Evolutionary conservation across 768 basidiomycete species (phyloP).

Genomic region (Kondoa subrosea): DNA sequence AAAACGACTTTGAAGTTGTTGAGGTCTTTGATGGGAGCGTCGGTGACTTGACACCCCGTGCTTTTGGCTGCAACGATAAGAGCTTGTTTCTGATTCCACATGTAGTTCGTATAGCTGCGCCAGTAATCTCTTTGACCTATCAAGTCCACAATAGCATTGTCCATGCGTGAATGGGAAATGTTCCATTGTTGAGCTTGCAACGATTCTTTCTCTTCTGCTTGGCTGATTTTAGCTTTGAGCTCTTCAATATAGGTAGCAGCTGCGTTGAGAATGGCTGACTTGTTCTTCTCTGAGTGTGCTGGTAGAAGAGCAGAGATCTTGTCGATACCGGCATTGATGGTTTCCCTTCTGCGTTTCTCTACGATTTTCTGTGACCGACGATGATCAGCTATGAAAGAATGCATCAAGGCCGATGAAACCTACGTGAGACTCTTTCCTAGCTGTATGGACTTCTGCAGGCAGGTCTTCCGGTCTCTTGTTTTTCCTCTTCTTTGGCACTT

Average conservation of each 20-base stretch:
- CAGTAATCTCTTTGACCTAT: neutral
- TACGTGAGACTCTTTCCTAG: neutral
- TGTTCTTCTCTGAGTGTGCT: slow-evolving; percentile 31
- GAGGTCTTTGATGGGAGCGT: neutral
- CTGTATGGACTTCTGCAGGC: no score
- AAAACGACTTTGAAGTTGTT: neutral
- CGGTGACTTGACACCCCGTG: neutral
- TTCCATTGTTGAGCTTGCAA: neutral
- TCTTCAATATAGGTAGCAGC: slow-evolving; percentile 85
- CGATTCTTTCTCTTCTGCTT: neutral
- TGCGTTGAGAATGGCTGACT: slow-evolving; percentile 70
- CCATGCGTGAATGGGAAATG: neutral
- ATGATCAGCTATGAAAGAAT: neutral
- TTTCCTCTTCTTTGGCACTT: neutral
- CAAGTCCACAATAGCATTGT: neutral
- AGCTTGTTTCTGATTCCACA: neutral
- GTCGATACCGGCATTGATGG: slow-evolving; percentile 93
- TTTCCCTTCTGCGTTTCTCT: slow-evolving; percentile 79
- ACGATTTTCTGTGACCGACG: slow-evolving; percentile 74
- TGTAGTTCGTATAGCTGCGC: neutral
- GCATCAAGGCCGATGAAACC: neutral
- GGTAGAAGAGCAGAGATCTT: slow-evolving; percentile 78
- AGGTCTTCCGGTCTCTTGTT: no score
- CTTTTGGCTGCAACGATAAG: neutral
- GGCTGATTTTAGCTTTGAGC: slow-evolving; percentile 20